Percentiles rank a stretch among this genome's conserved stretches.
phyloP scores from a whole-genome alignment of 2,329 filamentous ascomycete species.

The Phialocephala sp. region DNA sequence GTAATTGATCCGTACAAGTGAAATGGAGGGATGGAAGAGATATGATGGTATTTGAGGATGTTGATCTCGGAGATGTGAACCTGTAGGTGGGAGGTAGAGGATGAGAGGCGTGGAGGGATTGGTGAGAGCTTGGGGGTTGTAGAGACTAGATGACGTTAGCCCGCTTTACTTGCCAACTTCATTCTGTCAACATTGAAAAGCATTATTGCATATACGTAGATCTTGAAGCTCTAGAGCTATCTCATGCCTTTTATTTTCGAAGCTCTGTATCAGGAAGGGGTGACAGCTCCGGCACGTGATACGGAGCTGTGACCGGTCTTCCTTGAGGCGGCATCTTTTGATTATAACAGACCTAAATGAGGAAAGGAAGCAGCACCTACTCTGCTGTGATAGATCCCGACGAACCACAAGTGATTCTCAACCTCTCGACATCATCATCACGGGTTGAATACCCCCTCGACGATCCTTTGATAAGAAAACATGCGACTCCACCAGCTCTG shows the following conservation, averaged over 20 bases:
- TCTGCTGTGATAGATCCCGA: constrained; percentile 38
- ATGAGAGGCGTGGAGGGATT: constrained; percentile 52
- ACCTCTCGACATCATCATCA: constrained; percentile 27
- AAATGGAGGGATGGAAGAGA: constrained; percentile 52
- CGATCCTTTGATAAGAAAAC: neutral
- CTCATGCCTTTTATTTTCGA: neutral
- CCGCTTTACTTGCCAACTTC: neutral
- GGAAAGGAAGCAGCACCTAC: constrained; percentile 30
- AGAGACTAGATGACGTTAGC: constrained; percentile 36
- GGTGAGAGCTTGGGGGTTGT: constrained; percentile 36
- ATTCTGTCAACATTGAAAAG: too few species aligned
- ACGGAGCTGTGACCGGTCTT: too few species aligned
- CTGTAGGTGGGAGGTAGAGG: constrained; percentile 56
- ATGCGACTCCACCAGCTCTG: neutral
- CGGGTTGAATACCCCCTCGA: constrained; percentile 7
- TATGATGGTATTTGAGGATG: constrained; percentile 47
- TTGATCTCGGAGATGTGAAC: constrained; percentile 51
- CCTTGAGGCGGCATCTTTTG: too few species aligned
- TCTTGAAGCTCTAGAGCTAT: neutral
- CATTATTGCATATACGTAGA: too few species aligned
- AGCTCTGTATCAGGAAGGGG: too few species aligned
- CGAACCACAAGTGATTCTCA: constrained; percentile 36
- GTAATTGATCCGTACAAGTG: constrained; percentile 64
- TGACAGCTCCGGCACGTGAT: neutral
- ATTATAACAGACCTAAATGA: too few species aligned